Conservation (phyloP, 75 land plant species). For the Adiantum capillusveneris region DNA sequence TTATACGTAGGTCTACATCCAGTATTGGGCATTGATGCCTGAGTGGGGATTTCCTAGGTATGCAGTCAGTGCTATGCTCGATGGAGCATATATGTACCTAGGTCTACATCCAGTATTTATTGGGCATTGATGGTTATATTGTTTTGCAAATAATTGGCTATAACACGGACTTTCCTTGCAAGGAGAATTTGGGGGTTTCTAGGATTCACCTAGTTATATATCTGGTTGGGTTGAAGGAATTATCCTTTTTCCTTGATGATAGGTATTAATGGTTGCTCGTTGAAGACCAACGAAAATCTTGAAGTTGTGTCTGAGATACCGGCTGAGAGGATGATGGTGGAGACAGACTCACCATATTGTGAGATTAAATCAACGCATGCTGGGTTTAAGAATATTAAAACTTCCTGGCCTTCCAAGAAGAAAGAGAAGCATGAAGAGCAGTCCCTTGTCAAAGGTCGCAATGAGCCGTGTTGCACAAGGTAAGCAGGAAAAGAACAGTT, state of each 20-base stretch:
- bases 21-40: too few relatives aligned
- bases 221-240: background rate
- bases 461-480: slow-evolving; percentile 94
- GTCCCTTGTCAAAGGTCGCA: slow-evolving; percentile 77
- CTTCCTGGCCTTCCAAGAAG: slow-evolving; percentile 89
- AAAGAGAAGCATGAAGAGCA: slow-evolving; percentile 83
- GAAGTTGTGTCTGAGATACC: slow-evolving; percentile 72
- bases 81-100: too few relatives aligned
- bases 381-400: slow-evolving; percentile 58
- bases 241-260: slow-evolving; percentile 1
- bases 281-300: slow-evolving; percentile 86
- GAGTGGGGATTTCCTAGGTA: too few relatives aligned
- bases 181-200: too few relatives aligned
- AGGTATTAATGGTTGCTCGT: slow-evolving; percentile 98
- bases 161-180: too few relatives aligned
- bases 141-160: too few relatives aligned
- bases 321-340: slow-evolving; percentile 88
- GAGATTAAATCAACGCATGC: slow-evolving; percentile 93
- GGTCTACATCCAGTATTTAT: too few relatives aligned
- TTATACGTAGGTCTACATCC: too few relatives aligned
- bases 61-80: too few relatives aligned
- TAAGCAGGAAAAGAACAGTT: slow-evolving; percentile 9
- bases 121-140: too few relatives aligned
- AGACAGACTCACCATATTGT: slow-evolving; percentile 98
- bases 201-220: background rate